Evolutionary conservation across 768 basidiomycete species (phyloP), one percentile per base, ranked within the genome.

Genomic region (Hydnomerulius pinastri): DNA sequence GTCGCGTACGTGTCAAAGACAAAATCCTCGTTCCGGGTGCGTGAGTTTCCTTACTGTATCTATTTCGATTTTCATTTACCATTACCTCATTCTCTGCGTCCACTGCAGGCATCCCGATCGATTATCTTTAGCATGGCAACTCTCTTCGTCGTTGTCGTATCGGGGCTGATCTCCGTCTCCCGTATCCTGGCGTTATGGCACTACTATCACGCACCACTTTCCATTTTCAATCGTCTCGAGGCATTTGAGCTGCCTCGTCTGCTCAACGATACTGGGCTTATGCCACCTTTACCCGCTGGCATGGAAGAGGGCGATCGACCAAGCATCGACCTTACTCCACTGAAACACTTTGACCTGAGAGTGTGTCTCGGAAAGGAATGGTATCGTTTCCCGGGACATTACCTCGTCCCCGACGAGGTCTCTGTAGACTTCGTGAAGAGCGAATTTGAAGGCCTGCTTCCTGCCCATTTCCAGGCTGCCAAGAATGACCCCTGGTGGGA

Each of bases 321-420:
- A 30, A 76, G 75, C 29, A 75, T 93, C 30, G 86, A 92, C 62
- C 75, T 92, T 23, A 68, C 84, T 1, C 82, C 81, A 0, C 74
- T 98, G 62, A 76, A 75, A 49, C 74, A 81, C 11, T 82, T 94
- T 60, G 79, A 84, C 49, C 71, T 98, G 50, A 82, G 77, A 24
- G 63, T 99, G 1, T 99, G 97, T 70, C 76, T 89, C 43, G 92
- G 87, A 41, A 95, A 94, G 67, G 97, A 99, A 70, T 99, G 97
- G 97, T 77, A 98, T 64, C 80, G 96, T 20, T 99, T 93, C 76
- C 90, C 94, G 3, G 83, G 92, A 4, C 87, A 89, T 65, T 98
- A 89, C 68, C 78, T 96, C 41, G 79, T 98, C 18, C 94, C 95
- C 2, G 80, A 86, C 50, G 88, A 83, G 23, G 72, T 98, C 50